phyloP scores from a whole-genome alignment of 805 yeast genomes.

The Starmerella bombicola region DNA sequence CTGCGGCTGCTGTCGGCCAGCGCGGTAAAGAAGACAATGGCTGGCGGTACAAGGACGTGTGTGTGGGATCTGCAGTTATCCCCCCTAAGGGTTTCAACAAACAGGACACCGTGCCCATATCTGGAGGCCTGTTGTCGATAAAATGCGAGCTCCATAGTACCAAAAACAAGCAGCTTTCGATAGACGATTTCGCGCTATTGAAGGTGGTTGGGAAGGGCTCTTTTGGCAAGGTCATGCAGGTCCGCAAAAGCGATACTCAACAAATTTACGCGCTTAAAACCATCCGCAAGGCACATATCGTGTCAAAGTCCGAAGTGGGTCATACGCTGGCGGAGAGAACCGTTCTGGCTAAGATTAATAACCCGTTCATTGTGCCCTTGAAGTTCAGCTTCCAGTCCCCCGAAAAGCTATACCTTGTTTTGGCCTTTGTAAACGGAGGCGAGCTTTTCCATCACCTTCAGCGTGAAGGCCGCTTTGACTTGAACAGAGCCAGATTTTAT shows the following conservation, averaged over 20 bases:
- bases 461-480: conserved; percentile 74
- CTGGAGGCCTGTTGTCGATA: conserved; percentile 24
- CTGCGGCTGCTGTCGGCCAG: conserved; percentile 28
- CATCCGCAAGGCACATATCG: conserved; percentile 85
- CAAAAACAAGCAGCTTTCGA: conserved; percentile 46
- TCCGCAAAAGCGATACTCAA: conserved; percentile 85
- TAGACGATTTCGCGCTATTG: conserved; percentile 83
- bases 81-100: conserved; percentile 26
- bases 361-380: conserved; percentile 91
- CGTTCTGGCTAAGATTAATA: conserved; percentile 80
- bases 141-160: conserved; percentile 23
- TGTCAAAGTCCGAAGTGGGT: conserved; percentile 84
- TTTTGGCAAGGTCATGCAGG: conserved; percentile 98
- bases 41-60: conserved; percentile 32
- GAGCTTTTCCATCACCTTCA: conserved; percentile 91
- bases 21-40: conserved; percentile 58
- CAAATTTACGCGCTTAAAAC: conserved; percentile 92
- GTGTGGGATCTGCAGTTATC: conserved; percentile 19
- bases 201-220: conserved; percentile 97
- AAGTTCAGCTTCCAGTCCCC: conserved; percentile 95
- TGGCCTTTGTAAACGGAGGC: conserved; percentile 93
- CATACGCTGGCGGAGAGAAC: conserved; percentile 95
- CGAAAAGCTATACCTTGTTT: conserved; percentile 81
- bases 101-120: conserved; percentile 22
- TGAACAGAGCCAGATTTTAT: conserved; percentile 83